phyloP scores from a whole-genome alignment of 768 basidiomycete genomes.

The Mycena chlorophos region DNA sequence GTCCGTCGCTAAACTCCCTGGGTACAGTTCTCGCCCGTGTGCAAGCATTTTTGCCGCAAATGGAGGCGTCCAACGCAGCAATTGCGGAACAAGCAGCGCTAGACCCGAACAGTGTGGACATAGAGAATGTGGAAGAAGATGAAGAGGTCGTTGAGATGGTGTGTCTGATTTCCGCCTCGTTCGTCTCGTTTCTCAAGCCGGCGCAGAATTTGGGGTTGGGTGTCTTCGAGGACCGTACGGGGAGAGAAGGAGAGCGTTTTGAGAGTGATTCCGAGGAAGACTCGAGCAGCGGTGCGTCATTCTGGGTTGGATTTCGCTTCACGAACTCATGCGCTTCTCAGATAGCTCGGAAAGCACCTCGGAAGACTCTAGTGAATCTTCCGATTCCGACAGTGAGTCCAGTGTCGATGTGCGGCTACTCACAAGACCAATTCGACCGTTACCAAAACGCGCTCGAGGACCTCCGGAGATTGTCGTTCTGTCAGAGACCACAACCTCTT shows the following conservation, averaged over 20 bases:
- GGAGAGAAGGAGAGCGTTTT: background rate
- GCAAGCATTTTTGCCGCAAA: slow-evolving; percentile 47
- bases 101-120: slow-evolving; percentile 46
- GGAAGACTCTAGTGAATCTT: too few species aligned
- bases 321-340: too few species aligned
- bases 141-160: slow-evolving; percentile 47
- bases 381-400: too few species aligned
- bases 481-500: too few species aligned
- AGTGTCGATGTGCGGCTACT: too few species aligned
- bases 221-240: slow-evolving; percentile 34
- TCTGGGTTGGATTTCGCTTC: too few species aligned
- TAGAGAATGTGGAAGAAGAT: slow-evolving; percentile 43
- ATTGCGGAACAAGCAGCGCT: slow-evolving; percentile 32
- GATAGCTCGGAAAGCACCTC: too few species aligned
- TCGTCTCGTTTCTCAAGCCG: background rate
- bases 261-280: background rate
- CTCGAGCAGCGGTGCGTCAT: background rate
- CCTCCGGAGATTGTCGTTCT: too few species aligned
- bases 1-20: too few species aligned
- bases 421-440: too few species aligned
- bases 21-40: slow-evolving; percentile 51
- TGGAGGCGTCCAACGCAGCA: slow-evolving; percentile 47
- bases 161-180: slow-evolving; percentile 13
- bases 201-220: slow-evolving; percentile 43
- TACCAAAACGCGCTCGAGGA: too few species aligned